Evolutionary conservation across 2,329 filamentous ascomycete genomes (phyloP).

Genomic region (Colletotrichum sp.): DNA sequence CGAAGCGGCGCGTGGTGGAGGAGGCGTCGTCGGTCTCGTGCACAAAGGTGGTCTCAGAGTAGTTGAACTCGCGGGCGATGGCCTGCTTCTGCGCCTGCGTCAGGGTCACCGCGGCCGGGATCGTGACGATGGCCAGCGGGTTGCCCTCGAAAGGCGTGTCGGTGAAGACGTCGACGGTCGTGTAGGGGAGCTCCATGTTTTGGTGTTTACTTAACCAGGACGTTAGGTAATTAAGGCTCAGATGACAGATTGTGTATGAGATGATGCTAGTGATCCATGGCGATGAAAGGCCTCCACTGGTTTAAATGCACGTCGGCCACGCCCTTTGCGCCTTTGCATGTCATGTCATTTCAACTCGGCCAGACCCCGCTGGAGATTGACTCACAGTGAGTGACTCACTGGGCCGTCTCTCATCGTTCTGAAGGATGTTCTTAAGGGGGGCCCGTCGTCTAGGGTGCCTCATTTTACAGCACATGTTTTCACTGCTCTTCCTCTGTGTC

Average conservation of each 20-base stretch:
- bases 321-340: neutral
- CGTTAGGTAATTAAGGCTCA: neutral
- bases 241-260: neutral
- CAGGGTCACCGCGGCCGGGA: conserved; percentile 50
- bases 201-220: too few species aligned
- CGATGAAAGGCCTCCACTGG: neutral
- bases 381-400: neutral
- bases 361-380: neutral
- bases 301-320: neutral
- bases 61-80: conserved; percentile 68
- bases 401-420: neutral
- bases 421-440: too few species aligned
- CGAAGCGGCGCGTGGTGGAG: conserved; percentile 48
- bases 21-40: conserved; percentile 47
- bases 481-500: neutral
- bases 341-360: neutral
- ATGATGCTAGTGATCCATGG: neutral
- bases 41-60: conserved; percentile 68
- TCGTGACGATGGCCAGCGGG: conserved; percentile 63
- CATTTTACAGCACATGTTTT: neutral
- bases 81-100: conserved; percentile 59
- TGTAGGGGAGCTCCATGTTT: conserved; percentile 48
- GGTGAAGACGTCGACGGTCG: conserved; percentile 66
- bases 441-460: too few species aligned
- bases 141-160: conserved; percentile 58